phyloP scores from a whole-genome alignment of 768 basidiomycete species.

The Tylopilus rubrobrunneus region DNA sequence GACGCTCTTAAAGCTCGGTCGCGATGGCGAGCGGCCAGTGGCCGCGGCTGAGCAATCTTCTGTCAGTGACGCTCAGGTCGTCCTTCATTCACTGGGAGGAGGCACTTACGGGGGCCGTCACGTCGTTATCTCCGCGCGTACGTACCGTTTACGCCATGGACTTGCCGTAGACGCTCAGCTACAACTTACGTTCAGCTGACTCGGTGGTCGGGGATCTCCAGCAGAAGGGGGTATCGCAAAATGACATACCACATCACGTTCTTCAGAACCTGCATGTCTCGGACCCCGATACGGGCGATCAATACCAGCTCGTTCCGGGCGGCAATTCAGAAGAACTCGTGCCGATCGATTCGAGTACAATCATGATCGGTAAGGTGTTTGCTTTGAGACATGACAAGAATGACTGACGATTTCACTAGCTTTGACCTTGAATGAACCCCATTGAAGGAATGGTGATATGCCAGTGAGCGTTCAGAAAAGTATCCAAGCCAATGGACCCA shows the following conservation, averaged over 20 bases:
- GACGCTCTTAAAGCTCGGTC: neutral
- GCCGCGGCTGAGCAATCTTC: neutral
- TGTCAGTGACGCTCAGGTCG: neutral
- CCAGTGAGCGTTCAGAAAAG: too few relatives aligned
- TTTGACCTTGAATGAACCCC: neutral
- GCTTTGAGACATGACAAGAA: neutral
- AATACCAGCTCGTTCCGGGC: conserved; percentile 3
- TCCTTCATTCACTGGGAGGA: neutral
- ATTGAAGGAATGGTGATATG: neutral
- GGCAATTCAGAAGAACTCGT: neutral
- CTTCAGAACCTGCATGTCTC: conserved; percentile 1
- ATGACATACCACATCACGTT: conserved; percentile 5
- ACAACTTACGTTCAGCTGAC: neutral
- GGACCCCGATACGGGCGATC: conserved; percentile 6
- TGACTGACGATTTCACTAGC: conserved; percentile 1
- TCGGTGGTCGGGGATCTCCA: neutral
- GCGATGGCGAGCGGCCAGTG: neutral
- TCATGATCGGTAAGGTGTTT: conserved; percentile 5
- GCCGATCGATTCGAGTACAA: neutral
- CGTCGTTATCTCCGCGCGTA: conserved; percentile 1
- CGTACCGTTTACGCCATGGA: neutral
- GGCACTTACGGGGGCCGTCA: neutral
- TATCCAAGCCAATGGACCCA: too few relatives aligned
- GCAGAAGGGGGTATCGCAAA: conserved; percentile 1
- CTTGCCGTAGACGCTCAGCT: neutral